Conservation (phyloP, 1,139 yeast species). For the Magnusiomyces tetraspermus region DNA sequence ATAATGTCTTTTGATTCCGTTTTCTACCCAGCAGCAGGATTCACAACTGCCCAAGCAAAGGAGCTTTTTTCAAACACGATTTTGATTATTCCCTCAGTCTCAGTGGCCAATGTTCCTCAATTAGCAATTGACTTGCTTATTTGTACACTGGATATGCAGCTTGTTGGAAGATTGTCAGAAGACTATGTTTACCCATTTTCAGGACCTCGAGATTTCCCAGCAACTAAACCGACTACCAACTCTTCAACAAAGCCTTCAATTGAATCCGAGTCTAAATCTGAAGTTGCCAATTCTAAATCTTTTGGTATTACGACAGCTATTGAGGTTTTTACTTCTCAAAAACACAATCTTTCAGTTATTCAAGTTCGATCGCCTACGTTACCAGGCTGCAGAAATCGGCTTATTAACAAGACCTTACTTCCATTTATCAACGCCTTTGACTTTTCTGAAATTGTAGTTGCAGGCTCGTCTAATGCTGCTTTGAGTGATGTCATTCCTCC, state of each 20-base stretch:
- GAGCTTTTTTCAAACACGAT: conserved; percentile 12
- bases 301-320: conserved; percentile 47
- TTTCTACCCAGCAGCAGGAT: not conserved
- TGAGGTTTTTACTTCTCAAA: conserved; percentile 33
- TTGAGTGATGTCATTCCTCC: conserved; percentile 16
- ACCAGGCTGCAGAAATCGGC: conserved; percentile 48
- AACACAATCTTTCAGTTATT: conserved; percentile 39
- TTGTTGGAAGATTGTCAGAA: conserved; percentile 50
- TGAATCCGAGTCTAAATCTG: too few relatives aligned
- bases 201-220: conserved; percentile 57
- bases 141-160: conserved; percentile 47
- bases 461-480: conserved; percentile 64
- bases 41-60: not conserved
- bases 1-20: not conserved
- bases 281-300: too few relatives aligned
- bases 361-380: conserved; percentile 83
- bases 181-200: conserved; percentile 68
- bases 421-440: conserved; percentile 39
- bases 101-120: conserved; percentile 89
- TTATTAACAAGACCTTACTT: conserved; percentile 44
- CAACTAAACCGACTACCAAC: conserved; percentile 12
- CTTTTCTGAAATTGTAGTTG: conserved; percentile 44
- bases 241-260: too few relatives aligned
- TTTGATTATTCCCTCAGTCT: conserved; percentile 64
- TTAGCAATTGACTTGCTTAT: conserved; percentile 64